Evolutionary conservation across 306 rosid genomes (phyloP).

Genomic region (Arachis stenosperma): DNA sequence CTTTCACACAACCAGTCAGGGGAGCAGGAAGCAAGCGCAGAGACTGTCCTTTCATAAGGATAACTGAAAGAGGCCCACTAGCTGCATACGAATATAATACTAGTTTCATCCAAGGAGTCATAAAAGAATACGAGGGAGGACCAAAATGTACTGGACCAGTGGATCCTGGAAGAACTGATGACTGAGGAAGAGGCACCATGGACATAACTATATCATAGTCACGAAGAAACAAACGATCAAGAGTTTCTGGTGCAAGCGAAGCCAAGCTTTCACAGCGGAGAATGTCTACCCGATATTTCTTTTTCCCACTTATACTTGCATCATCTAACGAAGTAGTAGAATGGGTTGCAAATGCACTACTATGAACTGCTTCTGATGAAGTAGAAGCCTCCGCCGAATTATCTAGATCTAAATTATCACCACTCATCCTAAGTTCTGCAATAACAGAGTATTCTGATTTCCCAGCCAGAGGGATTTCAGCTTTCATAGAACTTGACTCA

Average conservation of each 20-base stretch:
- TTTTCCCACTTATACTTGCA: constrained; percentile 58
- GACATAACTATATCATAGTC: constrained; percentile 95
- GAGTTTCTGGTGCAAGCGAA: constrained; percentile 87
- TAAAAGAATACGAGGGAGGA: constrained; percentile 89
- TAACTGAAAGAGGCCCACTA: constrained; percentile 91
- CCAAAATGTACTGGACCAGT: constrained; percentile 87
- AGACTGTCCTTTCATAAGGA: constrained; percentile 98
- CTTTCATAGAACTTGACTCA: constrained; percentile 50
- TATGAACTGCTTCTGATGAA: constrained; percentile 50
- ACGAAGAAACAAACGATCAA: constrained; percentile 84
- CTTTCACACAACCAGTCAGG: constrained; percentile 94
- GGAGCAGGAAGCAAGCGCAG: constrained; percentile 96
- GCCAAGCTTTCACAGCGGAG: constrained; percentile 99
- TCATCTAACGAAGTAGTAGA: no score
- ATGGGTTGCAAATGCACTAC: constrained; percentile 38
- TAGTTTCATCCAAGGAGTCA: constrained; percentile 98
- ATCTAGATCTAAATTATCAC: constrained; percentile 45
- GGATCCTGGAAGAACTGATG: constrained; percentile 92
- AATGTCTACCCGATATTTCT: constrained; percentile 87
- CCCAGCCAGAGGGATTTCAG: constrained; percentile 52
- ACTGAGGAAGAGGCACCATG: constrained; percentile 94
- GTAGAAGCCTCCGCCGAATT: constrained; percentile 46
- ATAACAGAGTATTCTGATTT: constrained; percentile 42
- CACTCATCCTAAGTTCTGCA: constrained; percentile 43
- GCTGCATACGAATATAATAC: constrained; percentile 73